Base-by-base conservation (phyloP, 495 filamentous ascomycete genomes). In the Bryoglossum gracile region DNA sequence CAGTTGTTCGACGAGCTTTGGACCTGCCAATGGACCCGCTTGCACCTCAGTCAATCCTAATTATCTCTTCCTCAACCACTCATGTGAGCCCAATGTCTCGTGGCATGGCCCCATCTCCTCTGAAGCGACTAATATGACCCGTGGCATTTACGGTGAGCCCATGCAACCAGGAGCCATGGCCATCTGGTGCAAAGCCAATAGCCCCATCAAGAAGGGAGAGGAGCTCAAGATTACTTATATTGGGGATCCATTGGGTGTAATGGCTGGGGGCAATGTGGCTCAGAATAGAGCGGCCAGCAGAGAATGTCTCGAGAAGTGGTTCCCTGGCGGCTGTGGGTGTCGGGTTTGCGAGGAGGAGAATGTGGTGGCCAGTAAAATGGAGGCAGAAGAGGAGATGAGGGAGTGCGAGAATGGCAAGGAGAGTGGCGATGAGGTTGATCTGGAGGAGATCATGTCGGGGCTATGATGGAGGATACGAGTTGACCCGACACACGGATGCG, bases 1-100 rank as follows among this genome's bases (percentile, higher is more conserved):
- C 18, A 42, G 13, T 10, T 24, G 43, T 14, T 39, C 8, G 3
- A 21, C 37, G 0, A 30, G 30, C 17, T 28, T 54, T n/a, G 35
- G 18, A 3, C 17, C 23, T 6, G 10, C 41, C 11, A 11, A 19
- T 24, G 30, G 41, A 9, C 2, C 18, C 8, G 41, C 44, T 8
- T n/a, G n/a, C n/a, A 41, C 52, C 9, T 43, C 23, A n/a, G 17
- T 59, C 13, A 55, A 48, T 35, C 44, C 48, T 3, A 45, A 49
- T 13, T 59, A 55, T 17, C 33, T 59, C 0, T 59, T 59, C 35
- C 50, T 59, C 24, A 59, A 59, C 40, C 56, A 59, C 35, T 39
- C 26, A 11, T 59, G 56, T 39, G 11, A 41, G 11, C 49, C 48
- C 1, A 59, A 59, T 18, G 42, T 55, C 0, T 21, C n/a, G n/a